Percentiles rank a stretch among this genome's conserved stretches.
Conservation (phyloP, 176 grass and related monocot species). For the Avena insularis region DNA sequence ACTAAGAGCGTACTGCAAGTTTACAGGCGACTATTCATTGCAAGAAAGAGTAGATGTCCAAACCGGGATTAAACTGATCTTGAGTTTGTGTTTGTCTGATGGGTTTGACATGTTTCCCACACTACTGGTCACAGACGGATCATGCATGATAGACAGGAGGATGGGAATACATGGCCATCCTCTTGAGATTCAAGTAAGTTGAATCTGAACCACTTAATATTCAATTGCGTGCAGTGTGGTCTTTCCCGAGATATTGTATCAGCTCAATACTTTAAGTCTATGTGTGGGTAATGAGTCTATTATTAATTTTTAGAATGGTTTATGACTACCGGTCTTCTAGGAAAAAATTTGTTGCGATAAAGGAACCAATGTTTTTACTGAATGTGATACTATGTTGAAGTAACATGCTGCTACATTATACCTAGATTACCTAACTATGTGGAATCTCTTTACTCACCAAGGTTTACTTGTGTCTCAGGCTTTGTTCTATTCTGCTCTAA, state of each 20-base stretch:
- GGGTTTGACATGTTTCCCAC: conserved; percentile 92
- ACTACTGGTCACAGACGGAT: conserved; percentile 81
- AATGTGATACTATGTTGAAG: conserved; percentile 10
- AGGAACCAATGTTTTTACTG: not conserved
- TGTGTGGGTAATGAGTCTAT: not conserved
- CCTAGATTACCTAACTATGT: not conserved
- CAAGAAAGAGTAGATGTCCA: conserved; percentile 85
- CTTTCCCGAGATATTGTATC: conserved; percentile 9
- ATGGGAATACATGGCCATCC: conserved; percentile 94
- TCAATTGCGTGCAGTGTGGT: conserved; percentile 18
- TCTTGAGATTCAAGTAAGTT: conserved; percentile 86
- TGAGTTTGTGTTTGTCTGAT: conserved; percentile 79
- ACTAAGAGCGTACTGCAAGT: conserved; percentile 85
- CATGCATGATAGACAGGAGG: conserved; percentile 89
- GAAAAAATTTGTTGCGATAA: not conserved
- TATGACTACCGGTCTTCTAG: not conserved
- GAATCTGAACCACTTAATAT: not conserved
- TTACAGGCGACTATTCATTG: conserved; percentile 68
- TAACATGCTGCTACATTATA: conserved; percentile 9
- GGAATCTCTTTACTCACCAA: conserved; percentile 29
- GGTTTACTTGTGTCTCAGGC: conserved; percentile 50
- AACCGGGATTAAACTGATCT: conserved; percentile 79
- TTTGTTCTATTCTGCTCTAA: conserved; percentile 79
- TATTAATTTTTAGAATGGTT: not conserved
- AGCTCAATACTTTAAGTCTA: conserved; percentile 13